Conservation (phyloP, 148 eudicot species). For the Silene conica region DNA sequence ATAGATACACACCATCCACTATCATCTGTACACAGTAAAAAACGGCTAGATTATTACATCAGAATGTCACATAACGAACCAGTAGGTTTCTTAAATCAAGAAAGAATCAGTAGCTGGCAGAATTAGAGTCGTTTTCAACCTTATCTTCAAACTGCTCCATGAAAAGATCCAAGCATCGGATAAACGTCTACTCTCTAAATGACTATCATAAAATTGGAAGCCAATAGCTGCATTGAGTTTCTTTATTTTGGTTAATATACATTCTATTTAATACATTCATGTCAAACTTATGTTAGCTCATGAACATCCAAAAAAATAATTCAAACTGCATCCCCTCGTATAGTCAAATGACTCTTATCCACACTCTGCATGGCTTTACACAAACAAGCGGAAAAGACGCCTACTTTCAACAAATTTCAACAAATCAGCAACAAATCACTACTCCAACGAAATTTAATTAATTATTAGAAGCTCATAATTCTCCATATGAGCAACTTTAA, state of each 20-base stretch:
- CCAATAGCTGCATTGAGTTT: neutral
- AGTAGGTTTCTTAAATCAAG: neutral
- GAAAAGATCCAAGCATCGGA: constrained; percentile 72
- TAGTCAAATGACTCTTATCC: neutral
- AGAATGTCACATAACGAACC: neutral
- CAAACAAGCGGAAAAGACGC: too few relatives aligned
- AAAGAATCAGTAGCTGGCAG: neutral
- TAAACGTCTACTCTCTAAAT: constrained; percentile 15
- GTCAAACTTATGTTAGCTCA: neutral
- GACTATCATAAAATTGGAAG: neutral
- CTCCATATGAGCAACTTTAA: neutral
- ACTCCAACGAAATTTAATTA: too few relatives aligned
- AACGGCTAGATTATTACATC: constrained; percentile 6
- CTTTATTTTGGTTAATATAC: neutral
- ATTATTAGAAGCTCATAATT: too few relatives aligned
- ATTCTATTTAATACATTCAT: neutral
- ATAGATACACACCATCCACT: constrained; percentile 78
- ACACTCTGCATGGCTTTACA: neutral
- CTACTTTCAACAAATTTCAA: neutral
- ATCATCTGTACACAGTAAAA: constrained; percentile 57
- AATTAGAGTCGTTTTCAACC: constrained; percentile 29
- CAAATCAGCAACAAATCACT: neutral
- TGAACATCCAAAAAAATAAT: neutral
- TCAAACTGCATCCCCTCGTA: neutral
- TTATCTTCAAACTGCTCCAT: constrained; percentile 92